Conservation (phyloP, 768 basidiomycete genomes). For the Termitomyces sp. region DNA sequence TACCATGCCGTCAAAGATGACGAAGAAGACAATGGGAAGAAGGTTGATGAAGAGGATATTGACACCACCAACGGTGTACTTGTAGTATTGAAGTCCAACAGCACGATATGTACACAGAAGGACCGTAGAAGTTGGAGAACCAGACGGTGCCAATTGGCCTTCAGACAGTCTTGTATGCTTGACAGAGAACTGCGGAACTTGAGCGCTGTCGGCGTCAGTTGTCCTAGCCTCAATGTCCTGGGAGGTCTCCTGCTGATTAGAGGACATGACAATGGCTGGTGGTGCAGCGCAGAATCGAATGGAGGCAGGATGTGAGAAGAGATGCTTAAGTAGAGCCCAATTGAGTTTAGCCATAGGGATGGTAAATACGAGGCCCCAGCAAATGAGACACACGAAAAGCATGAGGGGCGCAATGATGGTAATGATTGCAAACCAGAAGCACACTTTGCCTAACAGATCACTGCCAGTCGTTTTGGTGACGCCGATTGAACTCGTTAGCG, state of each 20-base stretch:
- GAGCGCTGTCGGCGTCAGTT: conserved; percentile 17
- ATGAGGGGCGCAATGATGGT: conserved; percentile 84
- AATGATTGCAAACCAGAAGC: conserved; percentile 78
- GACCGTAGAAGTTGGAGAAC: conserved; percentile 79
- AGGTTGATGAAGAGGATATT: conserved; percentile 99
- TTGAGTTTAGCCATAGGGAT: conserved; percentile 98
- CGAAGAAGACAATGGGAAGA: conserved; percentile 89
- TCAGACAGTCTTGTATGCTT: conserved; percentile 73
- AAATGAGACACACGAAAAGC: conserved; percentile 80
- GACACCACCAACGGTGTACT: conserved; percentile 97
- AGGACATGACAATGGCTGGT: conserved; percentile 53
- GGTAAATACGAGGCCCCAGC: conserved; percentile 94
- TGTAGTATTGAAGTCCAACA: conserved; percentile 89
- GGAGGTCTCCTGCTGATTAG: conserved; percentile 18
- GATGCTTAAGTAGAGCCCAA: conserved; percentile 87
- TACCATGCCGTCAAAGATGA: conserved; percentile 89
- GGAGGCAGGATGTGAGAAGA: conserved; percentile 71
- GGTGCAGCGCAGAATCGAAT: conserved; percentile 95
- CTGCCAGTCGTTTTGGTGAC: conserved; percentile 28
- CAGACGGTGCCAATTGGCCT: conserved; percentile 86
- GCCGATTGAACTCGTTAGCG: conserved; percentile 25
- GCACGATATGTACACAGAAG: conserved; percentile 94
- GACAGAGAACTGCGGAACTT: conserved; percentile 48
- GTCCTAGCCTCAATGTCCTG: conserved; percentile 21
- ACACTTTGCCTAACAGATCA: conserved; percentile 62